These are phyloP conservation scores for Coemansia sp. DNA, from an alignment of 192 early-diverging fungal genomes.

Conservation along the genomic window DNA sequence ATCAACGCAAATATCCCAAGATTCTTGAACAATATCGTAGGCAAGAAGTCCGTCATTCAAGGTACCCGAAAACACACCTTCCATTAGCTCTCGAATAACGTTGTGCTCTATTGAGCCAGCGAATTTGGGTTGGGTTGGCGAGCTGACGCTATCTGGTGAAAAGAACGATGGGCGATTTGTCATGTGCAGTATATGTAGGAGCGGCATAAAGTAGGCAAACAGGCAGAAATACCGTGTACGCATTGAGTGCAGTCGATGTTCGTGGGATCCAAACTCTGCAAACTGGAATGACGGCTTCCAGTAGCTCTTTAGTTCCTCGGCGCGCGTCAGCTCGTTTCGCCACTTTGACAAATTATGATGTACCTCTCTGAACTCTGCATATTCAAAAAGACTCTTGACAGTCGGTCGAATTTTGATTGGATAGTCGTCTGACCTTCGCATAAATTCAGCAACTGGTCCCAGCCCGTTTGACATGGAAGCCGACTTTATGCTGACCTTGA, in stretches of 20 bases:
- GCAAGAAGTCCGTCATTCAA: conserved; percentile 38
- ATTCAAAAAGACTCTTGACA: conserved; percentile 22
- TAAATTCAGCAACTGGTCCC: background rate
- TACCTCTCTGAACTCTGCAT: conserved; percentile 14
- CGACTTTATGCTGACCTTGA: conserved; percentile 9
- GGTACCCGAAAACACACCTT: conserved; percentile 19
- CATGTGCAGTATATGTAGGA: conserved; percentile 26
- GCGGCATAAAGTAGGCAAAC: conserved; percentile 16
- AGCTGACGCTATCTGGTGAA: background rate
- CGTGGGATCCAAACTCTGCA: conserved; percentile 24
- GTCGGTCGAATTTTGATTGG: background rate
- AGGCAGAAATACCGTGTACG: conserved; percentile 39
- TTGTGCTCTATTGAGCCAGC: conserved; percentile 18
- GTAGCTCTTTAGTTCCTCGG: conserved; percentile 14
- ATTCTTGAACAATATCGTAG: conserved; percentile 35
- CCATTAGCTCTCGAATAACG: conserved; percentile 35
- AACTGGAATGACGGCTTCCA: conserved; percentile 8
- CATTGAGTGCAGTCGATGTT: conserved; percentile 19
- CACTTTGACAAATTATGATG: conserved; percentile 19
- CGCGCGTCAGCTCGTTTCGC: conserved; percentile 7
- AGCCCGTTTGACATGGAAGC: background rate
- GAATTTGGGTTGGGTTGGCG: background rate
- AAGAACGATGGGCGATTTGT: conserved; percentile 47
- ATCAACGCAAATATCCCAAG: conserved; percentile 39
- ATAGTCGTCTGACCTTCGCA: background rate